Evolutionary conservation across 2,329 filamentous ascomycete genomes (phyloP), one percentile per base, ranked within the genome.

Genomic region (Penicillium brasilianum): DNA sequence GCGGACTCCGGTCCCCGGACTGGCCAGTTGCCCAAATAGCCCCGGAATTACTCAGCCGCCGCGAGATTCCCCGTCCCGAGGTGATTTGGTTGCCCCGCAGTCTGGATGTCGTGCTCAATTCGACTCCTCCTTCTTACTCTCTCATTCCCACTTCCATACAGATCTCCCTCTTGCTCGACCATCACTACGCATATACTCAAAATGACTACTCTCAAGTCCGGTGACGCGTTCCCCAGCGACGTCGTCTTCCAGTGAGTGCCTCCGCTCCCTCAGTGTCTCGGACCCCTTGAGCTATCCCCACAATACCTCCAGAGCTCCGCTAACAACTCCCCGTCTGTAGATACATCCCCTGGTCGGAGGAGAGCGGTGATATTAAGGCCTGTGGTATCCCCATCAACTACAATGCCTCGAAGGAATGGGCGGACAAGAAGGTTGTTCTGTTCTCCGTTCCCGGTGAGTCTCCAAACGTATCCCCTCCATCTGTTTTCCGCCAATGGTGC

Each of bases 311-410:
- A 28, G 36, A 30, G 50, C 8, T 34, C 7, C 28, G 10, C 20
- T 36, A 34, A 43, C 28, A 37, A 28, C 52, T 18, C 16, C 9
- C 37, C 32, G 6, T 36, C 34, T 10, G 16, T 9, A 89, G 87
- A 72, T 94, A 93, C 84, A 86, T 95, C 65, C 89, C 91, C 58
- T 92, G 92, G 79, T 85, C 87, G 16, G 81, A 86, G 58, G 91
- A 94, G 71, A 87, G 82, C 55, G 82, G 85, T 66, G 84, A 86
- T 63, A 85, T 96, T 69, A 90, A 87, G 48, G 82, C 86, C 63
- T 97, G 93, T 77, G 93, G 93, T 61, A 85, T 90, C 54, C 92
- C 92, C 52, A 84, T 88, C 73, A 84, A 86, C 72, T 96, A 90
- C 82, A 85, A 96, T 70, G 93, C 93, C 71, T 90, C 87, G 78